These are phyloP conservation scores for Cenococcum geophilum DNA, from an alignment of 495 filamentous ascomycete genomes.

Conservation along the genomic window DNA sequence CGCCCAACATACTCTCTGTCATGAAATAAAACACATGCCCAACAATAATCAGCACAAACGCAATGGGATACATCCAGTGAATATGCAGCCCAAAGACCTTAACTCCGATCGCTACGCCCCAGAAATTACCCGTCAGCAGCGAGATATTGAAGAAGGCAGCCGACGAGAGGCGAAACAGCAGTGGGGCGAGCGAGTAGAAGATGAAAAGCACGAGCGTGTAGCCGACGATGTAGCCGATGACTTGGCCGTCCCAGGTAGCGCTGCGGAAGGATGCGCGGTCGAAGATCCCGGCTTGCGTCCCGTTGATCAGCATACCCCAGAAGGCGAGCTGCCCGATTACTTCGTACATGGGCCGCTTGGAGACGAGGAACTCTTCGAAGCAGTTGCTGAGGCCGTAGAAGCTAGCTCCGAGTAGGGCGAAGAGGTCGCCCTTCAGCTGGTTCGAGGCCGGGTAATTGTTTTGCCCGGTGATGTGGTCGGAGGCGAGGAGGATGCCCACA, in stretches of 20 bases:
- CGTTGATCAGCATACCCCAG: slow-evolving; percentile 87
- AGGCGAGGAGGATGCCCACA: slow-evolving; percentile 81
- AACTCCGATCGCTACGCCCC: slow-evolving; percentile 87
- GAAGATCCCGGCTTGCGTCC: slow-evolving; percentile 82
- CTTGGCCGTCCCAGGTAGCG: slow-evolving; percentile 61
- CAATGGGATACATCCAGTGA: slow-evolving; percentile 90
- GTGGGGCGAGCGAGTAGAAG: slow-evolving; percentile 83
- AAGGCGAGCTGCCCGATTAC: slow-evolving; percentile 86
- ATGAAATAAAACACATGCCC: slow-evolving; percentile 80
- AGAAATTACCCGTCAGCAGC: slow-evolving; percentile 91
- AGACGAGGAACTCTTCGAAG: slow-evolving; percentile 88
- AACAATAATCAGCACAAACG: slow-evolving; percentile 83
- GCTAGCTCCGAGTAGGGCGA: slow-evolving; percentile 78
- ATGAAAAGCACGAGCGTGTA: slow-evolving; percentile 75
- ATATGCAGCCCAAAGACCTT: slow-evolving; percentile 73
- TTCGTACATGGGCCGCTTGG: slow-evolving; percentile 81
- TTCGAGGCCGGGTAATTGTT: slow-evolving; percentile 58
- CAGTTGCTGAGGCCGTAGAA: slow-evolving; percentile 91
- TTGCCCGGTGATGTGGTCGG: slow-evolving; percentile 73
- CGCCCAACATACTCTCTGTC: slow-evolving; percentile 69
- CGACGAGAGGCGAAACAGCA: slow-evolving; percentile 78
- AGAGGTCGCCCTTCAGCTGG: slow-evolving; percentile 86
- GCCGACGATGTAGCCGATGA: slow-evolving; percentile 75
- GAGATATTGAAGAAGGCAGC: slow-evolving; percentile 97
- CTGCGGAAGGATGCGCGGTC: slow-evolving; percentile 64